Evolutionary conservation across 1,284 basidiomycete genomes (phyloP), one percentile per base, ranked within the genome.

Genomic region (Rhodotorula sp.): DNA sequence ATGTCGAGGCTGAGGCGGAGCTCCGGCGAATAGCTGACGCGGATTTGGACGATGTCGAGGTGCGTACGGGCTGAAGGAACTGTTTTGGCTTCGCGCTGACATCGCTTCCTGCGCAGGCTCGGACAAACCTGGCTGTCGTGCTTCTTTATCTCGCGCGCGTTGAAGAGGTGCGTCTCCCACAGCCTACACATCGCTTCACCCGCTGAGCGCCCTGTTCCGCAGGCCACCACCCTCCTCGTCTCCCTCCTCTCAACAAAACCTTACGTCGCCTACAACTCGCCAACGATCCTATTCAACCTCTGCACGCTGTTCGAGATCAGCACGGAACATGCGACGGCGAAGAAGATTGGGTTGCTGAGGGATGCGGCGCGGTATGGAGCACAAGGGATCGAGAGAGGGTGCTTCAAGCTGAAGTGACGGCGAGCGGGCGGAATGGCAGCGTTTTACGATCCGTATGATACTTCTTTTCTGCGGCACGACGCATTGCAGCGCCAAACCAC

Each of bases 271-370:
- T 60, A 67, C 55, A 22, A 62, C 28, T 30, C 58, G 26, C 56
- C 96, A 92, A 18, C 95, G 90, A 82, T 93, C 91, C 46, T 75
- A 62, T 59, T 96, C 94, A 73, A 99, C 96, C 81, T 91, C 93
- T 68, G 94, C 86, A 69, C 99, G 83, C 80, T 99, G 94, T 79
- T 96, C 94, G 71, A 91, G 86, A 53, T 70, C 4, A 56, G 68
- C 28, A 64, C 52, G n/a, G 68, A 67, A 18, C 31, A 57, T 26
- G 61, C 64, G 10, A 11, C n/a, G 6, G 60, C 34, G n/a, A 24
- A 52, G 5, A 70, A 70, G 48, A 26, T 70, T 1, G 34, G 40
- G 15, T 18, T 70, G 46, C 24, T 70, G 28, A 26, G 48, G 22
- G 15, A 26, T 1, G 68, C 55, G 40, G 63, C 59, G 11, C 53